Evolutionary conservation across 78 protist genomes (phyloP), one percentile per base, ranked within the genome.

Genomic region (Abeoforma whisleri): DNA sequence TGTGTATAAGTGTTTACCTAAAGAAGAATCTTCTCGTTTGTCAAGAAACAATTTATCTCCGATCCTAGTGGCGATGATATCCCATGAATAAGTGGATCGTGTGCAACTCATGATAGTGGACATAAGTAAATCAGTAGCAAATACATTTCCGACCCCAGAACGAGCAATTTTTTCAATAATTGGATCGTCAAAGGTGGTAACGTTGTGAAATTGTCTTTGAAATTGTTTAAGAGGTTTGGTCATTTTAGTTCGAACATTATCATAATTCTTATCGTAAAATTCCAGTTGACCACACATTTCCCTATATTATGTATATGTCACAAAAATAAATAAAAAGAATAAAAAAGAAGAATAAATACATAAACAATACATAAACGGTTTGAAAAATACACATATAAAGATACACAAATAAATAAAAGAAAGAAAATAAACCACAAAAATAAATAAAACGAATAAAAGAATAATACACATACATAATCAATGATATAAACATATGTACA

Each of bases 21-120:
- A 0, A 2, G 75, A 1, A 57, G 89, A 80, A 34, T 74, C 87
- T 30, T 85, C 90, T 40, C 96, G 87, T 69, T 89, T 90, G 88
- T 94, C 93, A 40, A 94, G 74, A 90, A 87, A 92, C 30, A 91
- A 33, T 82, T 88, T 79, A 36, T 79, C 91, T 69, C 89, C 94
- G 31, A 57, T 75, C 39, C 85, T 76, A 31, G 25, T 28, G 39
- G 90, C 92, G 2, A 91, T 90, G 36, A 94, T 40, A 73, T 94
- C 96, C 93, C 92, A 94, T 28, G 94, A 85, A 89, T 82, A 84
- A 31, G 89, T 85, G 1, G 92, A 87, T 33, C 92, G 91, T 34
- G 91, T 71, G 37, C 88, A 80, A 30, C 87, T 68, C 96, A 93
- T 93, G 62, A 93, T 28, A 25, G 84, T 72, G 1, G 96, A 79